Base-by-base conservation (phyloP, 2,329 filamentous ascomycete genomes). In the Penicillium fuscoglaucum region DNA sequence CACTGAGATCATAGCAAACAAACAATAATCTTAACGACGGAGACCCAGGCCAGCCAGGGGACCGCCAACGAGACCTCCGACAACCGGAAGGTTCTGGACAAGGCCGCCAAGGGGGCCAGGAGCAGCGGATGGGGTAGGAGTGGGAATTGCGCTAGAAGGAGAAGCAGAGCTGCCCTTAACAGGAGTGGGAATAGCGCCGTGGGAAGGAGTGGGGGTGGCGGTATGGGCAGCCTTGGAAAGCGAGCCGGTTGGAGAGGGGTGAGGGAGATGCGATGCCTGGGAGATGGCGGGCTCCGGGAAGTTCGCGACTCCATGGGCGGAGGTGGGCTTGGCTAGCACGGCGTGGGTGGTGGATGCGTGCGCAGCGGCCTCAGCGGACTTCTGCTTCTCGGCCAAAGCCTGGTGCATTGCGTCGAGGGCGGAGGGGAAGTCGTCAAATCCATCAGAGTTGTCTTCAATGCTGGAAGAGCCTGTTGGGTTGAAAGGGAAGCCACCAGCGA, bases 331-430 rank as follows among this genome's bases (percentile, higher is more conserved):
- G 43, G 26, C 7, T 2, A 47, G 4, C 12, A 26, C 19, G 10
- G 33, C 3, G 47, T 52, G 52, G 31, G 44, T 26, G 39, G 33
- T 10, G 19, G 19, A 29, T 40, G 21, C 2, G 10, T 9, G 26
- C 15, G 24, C 21, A 26, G 31, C n/a, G 13, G 47, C 6, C 41
- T 51, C 6, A 33, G 31, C 31, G 31, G 55, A 45, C 2, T 49
- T 28, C 19, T 61, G 43, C 28, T 61, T 43, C 6, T 51, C 57
- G 9, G 29, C 21, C 26, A 64, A 28, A 6, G 58, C 64, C 17
- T 58, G 41, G 13, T 60, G 13, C 60, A 64, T 53, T 6, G 58
- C 66, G 3, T 57, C 58, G 57, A 65, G 57, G 8, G 62, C 63
- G 1, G 57, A 58, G 12, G 63, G 58, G 4, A 63, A 39, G 47